Base-by-base conservation (phyloP, 805 yeast species). In the Kuraishia piskuri region DNA sequence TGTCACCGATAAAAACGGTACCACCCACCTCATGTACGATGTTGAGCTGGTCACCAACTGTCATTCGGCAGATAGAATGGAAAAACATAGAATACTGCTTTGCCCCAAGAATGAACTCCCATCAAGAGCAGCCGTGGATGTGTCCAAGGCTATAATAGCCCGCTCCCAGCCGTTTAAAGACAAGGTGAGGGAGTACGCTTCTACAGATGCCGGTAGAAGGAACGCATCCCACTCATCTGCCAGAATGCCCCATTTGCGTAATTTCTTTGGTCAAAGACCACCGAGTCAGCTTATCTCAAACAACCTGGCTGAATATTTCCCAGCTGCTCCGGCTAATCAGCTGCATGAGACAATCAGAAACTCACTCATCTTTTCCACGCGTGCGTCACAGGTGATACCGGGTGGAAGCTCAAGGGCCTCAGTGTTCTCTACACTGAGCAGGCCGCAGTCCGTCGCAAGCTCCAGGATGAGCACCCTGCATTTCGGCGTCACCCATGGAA, bases 281-380 rank as follows among this genome's bases (percentile, higher is more conserved):
- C 91, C 98, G 0, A 84, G 94, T 55, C 96, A 90, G 63, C 78
- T 91, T 60, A 94, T 92, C 56, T 88, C 97, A 1, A 83, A 91
- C 1, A 90, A 92, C 63, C 72, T 92, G 58, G 85, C 90, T 1
- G 96, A 91, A 57, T 92, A 88, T 66, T 94, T 94, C 74, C 99
- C 99, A 0, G 86, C 84, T 45, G 84, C 96, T 0, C 84, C 81
- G 22, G 79, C 82, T 51, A 75, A 78, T 48, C 85, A 85, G 54
- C 75, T 94, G 57, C 86, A 86, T 56, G 83, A 85, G 54, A 91
- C 96, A 1, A 79, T 91, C 48, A 72, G 95, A 21, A 90, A 89
- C 63, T 88, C 97, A 3, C 89, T 88, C 17, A 72, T 96, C 52
- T 79, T 88, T 60, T 88, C 95, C 10, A 81, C 83, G 37, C 76